phyloP scores from a whole-genome alignment of 2,329 filamentous ascomycete genomes.

The Sclerotinia sclerotiorum region DNA sequence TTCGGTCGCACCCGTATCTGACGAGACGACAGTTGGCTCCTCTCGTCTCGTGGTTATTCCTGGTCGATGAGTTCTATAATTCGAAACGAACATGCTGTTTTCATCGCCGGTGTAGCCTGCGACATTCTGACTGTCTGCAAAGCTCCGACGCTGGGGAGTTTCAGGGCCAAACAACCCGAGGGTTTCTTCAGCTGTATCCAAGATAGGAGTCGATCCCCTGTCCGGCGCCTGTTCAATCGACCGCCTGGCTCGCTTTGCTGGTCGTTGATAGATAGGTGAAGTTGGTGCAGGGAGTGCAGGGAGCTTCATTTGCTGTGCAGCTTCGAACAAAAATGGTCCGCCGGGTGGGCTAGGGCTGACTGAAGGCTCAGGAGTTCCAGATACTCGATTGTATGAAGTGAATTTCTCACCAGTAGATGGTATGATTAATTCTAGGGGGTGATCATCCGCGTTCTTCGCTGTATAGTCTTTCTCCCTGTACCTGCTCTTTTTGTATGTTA shows the following conservation, averaged over 20 bases:
- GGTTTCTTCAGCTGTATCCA: no score
- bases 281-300: no score
- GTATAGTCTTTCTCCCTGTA: not conserved
- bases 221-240: no score
- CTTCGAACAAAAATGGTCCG: no score
- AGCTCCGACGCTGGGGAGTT: no score
- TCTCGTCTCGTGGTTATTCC: not conserved
- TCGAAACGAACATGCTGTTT: not conserved
- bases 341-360: not conserved
- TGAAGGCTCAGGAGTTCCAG: not conserved
- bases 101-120: not conserved
- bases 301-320: no score
- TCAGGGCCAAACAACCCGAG: no score
- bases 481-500: not conserved
- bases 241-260: no score
- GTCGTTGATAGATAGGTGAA: no score
- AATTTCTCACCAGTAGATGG: not conserved
- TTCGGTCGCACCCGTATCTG: fast-evolving
- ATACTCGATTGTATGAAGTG: not conserved
- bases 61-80: not conserved
- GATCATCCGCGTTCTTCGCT: not conserved
- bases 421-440: not conserved
- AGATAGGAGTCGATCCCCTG: no score
- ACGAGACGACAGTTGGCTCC: not conserved
- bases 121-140: not conserved